Evolutionary conservation across 2,329 filamentous ascomycete genomes (phyloP), one percentile per base, ranked within the genome.

Genomic region (Talaromyces funiculosus): DNA sequence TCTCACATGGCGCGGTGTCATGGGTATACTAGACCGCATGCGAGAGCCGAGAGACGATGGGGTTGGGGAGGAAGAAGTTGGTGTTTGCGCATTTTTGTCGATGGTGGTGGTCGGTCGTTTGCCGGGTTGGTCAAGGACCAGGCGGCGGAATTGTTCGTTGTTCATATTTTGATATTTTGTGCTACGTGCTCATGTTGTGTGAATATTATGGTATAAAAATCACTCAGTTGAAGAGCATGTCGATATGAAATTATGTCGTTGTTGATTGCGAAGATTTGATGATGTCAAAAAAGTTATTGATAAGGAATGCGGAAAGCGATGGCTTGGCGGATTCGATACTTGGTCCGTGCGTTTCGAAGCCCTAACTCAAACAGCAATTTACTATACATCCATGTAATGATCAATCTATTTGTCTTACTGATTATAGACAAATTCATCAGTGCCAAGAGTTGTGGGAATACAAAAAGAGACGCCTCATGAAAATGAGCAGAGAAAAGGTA

Each of bases 101-200:
- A 29, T 2, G 20, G 6, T 29, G 43, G 51, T 56, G 4, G 9
- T 60, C 26, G 22, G 2, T 14, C 47, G 55, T 31, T 57, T 53
- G 29, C 45, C 29, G 2, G 81, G 74, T 3, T 78, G 82, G 65
- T 84, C 77, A 75, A 86, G 80, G 22, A 96, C 75, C 6, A 97
- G 83, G 65, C 89, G 88, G 59, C 94, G 88, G 70, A 99, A 99
- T 69, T 97, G 90, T 45, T 92, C 86, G 81, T 97, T 97, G 74
- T 97, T 96, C 94, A 99, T n/a, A n/a, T 97, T 62, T 26, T 68
- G 40, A n/a, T n/a, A n/a, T n/a, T n/a, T n/a, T n/a, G n/a, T n/a
- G n/a, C n/a, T n/a, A n/a, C n/a, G n/a, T n/a, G n/a, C n/a, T n/a
- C n/a, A n/a, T n/a, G n/a, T n/a, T n/a, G n/a, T n/a, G n/a, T n/a